Evolutionary conservation across 78 protist species (phyloP).

Genomic region (Cavenderia fasciculata): DNA sequence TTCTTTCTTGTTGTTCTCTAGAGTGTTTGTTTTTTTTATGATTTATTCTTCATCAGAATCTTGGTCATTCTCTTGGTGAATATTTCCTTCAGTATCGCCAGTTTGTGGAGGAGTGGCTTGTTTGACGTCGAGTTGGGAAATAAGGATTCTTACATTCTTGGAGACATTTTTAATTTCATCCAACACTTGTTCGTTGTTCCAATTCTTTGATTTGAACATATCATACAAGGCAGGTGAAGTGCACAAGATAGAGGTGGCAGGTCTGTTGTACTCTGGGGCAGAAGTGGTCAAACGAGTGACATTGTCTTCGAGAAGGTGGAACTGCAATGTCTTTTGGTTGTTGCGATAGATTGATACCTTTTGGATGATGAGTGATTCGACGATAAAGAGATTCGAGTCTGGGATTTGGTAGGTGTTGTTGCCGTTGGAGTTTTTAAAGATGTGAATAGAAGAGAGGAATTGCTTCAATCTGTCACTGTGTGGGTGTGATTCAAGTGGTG

Average conservation of each 20-base stretch:
- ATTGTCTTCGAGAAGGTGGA: slow-evolving; percentile 40
- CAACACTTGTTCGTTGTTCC: slow-evolving; percentile 29
- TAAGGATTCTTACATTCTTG: slow-evolving; percentile 42
- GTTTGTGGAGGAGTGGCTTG: neutral
- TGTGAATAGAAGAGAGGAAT: slow-evolving; percentile 33
- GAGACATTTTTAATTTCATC: slow-evolving; percentile 32
- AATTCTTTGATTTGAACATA: slow-evolving; percentile 46
- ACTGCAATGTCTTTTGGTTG: slow-evolving; percentile 16
- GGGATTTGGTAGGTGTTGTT: slow-evolving; percentile 46
- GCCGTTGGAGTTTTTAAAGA: slow-evolving; percentile 19
- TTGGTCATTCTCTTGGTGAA: neutral
- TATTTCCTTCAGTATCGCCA: neutral
- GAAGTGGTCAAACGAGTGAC: slow-evolving; percentile 64
- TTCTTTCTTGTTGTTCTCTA: no score
- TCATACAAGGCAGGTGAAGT: slow-evolving; percentile 61
- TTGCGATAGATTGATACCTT: slow-evolving; percentile 54
- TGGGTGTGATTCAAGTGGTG: neutral
- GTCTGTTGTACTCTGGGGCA: slow-evolving; percentile 30
- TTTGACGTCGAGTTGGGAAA: slow-evolving; percentile 21
- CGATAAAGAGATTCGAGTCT: slow-evolving; percentile 57
- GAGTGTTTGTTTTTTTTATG: no score
- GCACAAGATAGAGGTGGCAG: slow-evolving; percentile 9
- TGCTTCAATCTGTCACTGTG: slow-evolving; percentile 30
- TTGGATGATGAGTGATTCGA: slow-evolving; percentile 33
- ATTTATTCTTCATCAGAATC: neutral